Evolutionary conservation across 768 basidiomycete genomes (phyloP).

Genomic region (Leccinum pellstonianum): DNA sequence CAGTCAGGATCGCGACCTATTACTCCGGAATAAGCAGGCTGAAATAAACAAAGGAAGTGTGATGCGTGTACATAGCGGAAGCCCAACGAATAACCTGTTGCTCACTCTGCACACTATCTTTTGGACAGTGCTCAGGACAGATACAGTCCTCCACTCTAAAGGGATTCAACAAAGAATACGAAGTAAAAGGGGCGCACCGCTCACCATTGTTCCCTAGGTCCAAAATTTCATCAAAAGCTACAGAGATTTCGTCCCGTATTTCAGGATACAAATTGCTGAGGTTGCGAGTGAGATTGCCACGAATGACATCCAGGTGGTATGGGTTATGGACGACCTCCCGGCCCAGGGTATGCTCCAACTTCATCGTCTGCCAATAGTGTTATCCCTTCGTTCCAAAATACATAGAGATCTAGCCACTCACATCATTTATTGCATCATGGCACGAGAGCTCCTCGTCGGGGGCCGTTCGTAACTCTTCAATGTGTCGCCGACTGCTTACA

Average conservation of each 20-base stretch:
- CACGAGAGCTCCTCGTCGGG: conserved; percentile 42
- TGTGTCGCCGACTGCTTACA: not conserved
- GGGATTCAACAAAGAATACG: not conserved
- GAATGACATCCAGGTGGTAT: conserved; percentile 31
- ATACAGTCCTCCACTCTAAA: not conserved
- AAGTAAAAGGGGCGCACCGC: not conserved
- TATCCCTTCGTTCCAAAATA: not conserved
- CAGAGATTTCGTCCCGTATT: too few relatives aligned
- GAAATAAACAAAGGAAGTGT: not conserved
- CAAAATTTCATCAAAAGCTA: too few relatives aligned
- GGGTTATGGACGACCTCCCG: conserved; percentile 27
- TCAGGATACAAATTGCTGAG: not conserved
- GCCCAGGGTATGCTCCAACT: conserved; percentile 40
- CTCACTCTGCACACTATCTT: not conserved
- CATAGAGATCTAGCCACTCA: too few relatives aligned
- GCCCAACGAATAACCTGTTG: not conserved
- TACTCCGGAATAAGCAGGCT: not conserved
- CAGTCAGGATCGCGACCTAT: not conserved
- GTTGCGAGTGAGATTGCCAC: too few relatives aligned
- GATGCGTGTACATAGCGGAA: not conserved
- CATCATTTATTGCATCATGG: conserved; percentile 20
- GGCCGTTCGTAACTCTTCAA: conserved; percentile 32
- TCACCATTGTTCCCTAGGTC: not conserved
- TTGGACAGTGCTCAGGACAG: not conserved
- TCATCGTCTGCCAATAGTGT: conserved; percentile 31